Conservation (phyloP, 1,284 basidiomycete species). For the Phellinidium pouzarii region DNA sequence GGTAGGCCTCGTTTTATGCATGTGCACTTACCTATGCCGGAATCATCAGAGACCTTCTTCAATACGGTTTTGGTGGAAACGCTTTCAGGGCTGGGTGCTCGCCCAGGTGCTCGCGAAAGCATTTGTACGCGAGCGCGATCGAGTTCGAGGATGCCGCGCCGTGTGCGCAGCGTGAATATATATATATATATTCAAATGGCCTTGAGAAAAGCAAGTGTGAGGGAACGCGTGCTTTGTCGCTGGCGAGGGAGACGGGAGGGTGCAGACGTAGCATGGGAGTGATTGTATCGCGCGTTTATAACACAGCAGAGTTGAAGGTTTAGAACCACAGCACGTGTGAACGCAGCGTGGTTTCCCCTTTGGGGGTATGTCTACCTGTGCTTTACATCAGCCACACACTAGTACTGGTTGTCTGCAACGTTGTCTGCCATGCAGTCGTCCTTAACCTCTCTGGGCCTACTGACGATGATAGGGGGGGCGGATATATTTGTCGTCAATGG, state of each 20-base stretch:
- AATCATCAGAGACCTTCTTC: conserved; percentile 6
- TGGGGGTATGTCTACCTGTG: background rate
- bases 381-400: background rate
- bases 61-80: background rate
- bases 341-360: background rate
- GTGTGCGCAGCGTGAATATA: conserved; percentile 4
- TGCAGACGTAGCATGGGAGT: background rate
- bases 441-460: background rate
- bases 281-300: conserved; percentile 1
- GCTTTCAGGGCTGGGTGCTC: conserved; percentile 4
- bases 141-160: background rate
- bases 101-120: background rate
- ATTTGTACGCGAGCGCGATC: conserved; percentile 1
- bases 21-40: conserved; percentile 3
- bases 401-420: background rate
- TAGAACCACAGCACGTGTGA: background rate
- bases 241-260: background rate
- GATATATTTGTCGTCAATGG: background rate
- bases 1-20: background rate
- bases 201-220: no score
- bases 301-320: background rate
- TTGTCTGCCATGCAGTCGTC: background rate
- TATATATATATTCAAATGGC: no score
- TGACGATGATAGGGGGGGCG: background rate
- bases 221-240: background rate